These are phyloP conservation scores for Suillus lakei DNA, from an alignment of 768 basidiomycete species.

Conservation along the genomic window DNA sequence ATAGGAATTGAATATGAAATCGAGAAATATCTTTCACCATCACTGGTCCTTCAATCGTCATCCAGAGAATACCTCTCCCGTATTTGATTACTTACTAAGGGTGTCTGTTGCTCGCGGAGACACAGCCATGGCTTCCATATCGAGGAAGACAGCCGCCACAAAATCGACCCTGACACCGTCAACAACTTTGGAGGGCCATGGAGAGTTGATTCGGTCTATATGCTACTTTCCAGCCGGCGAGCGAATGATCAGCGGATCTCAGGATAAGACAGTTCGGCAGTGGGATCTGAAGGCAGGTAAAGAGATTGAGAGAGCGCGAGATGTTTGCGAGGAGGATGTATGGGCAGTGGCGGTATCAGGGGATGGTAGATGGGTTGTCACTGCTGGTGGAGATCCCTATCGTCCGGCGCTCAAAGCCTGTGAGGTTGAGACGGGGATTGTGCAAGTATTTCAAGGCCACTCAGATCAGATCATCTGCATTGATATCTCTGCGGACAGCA, in stretches of 20 bases:
- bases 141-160: neutral
- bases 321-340: neutral
- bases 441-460: neutral
- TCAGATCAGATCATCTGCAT: neutral
- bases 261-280: neutral
- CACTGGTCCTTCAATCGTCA: no score
- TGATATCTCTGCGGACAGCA: neutral
- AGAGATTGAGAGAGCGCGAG: neutral
- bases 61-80: no score
- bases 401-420: neutral
- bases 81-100: no score
- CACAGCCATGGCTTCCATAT: neutral
- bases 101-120: neutral
- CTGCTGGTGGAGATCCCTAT: neutral
- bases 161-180: neutral
- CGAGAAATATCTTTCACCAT: no score
- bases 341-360: neutral
- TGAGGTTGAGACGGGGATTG: neutral
- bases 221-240: neutral
- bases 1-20: no score
- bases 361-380: neutral
- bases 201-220: neutral
- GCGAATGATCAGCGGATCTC: neutral
- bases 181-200: neutral
- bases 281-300: neutral